Percentiles rank a stretch among this genome's conserved stretches.
phyloP scores from a whole-genome alignment of 352 stramenopile species.

The Phytophthora pini region DNA sequence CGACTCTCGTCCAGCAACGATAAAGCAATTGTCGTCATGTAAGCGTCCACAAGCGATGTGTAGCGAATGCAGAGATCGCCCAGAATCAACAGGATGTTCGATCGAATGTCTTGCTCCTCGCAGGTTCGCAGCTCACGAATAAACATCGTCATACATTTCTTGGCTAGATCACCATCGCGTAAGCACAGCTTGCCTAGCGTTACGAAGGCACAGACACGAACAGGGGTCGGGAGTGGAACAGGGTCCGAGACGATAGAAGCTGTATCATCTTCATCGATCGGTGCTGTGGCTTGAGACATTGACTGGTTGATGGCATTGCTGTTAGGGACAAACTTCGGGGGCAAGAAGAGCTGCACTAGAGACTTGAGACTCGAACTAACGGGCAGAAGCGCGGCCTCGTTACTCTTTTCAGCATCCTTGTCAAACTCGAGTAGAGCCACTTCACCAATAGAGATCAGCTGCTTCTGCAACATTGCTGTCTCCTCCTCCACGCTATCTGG shows the following conservation, averaged over 20 bases:
- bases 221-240: slow-evolving; percentile 64
- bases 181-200: slow-evolving; percentile 96
- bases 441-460: slow-evolving; percentile 84
- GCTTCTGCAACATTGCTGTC: slow-evolving; percentile 71
- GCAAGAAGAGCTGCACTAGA: slow-evolving; percentile 82
- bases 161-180: slow-evolving; percentile 93
- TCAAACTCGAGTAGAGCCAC: slow-evolving; percentile 82
- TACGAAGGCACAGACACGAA: slow-evolving; percentile 94
- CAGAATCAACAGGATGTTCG: slow-evolving; percentile 97
- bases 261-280: slow-evolving; percentile 36
- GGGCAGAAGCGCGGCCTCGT: slow-evolving; percentile 54
- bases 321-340: slow-evolving; percentile 61
- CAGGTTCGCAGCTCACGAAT: slow-evolving; percentile 93
- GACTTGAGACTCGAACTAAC: slow-evolving; percentile 57
- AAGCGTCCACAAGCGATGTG: slow-evolving; percentile 96
- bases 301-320: slow-evolving; percentile 25
- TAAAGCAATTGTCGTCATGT: slow-evolving; percentile 95
- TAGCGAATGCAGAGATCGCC: slow-evolving; percentile 97
- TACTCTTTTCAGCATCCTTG: slow-evolving; percentile 72
- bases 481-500: slow-evolving; percentile 60
- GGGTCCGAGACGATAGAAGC: slow-evolving; percentile 18
- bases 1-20: slow-evolving; percentile 91
- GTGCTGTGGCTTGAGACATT: slow-evolving; percentile 21
- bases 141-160: slow-evolving; percentile 95
- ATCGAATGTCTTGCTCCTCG: slow-evolving; percentile 88